Percentiles rank a stretch among this genome's conserved stretches.
Evolutionary conservation across 2,329 filamentous ascomycete species (phyloP).

Genomic region (Pseudocercospora musae): DNA sequence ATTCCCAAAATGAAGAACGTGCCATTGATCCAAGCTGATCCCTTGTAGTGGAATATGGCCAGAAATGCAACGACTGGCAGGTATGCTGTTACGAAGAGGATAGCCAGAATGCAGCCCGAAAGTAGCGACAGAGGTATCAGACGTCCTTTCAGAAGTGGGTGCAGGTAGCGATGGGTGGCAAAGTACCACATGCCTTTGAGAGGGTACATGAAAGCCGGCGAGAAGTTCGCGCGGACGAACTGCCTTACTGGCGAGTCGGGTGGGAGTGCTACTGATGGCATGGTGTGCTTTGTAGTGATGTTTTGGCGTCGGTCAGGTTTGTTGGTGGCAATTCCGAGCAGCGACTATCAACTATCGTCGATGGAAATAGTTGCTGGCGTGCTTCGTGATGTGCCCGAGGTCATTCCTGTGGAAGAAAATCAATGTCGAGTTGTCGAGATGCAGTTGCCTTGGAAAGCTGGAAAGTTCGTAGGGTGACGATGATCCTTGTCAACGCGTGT

Average conservation of each 20-base stretch:
- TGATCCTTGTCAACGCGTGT: background rate
- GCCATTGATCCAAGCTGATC: slow-evolving; percentile 85
- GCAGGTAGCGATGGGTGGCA: slow-evolving; percentile 70
- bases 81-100: slow-evolving; percentile 85
- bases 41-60: slow-evolving; percentile 73
- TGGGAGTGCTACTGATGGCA: slow-evolving; percentile 5
- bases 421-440: background rate
- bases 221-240: slow-evolving; percentile 35
- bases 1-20: slow-evolving; percentile 76
- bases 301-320: background rate
- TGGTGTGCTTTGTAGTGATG: background rate
- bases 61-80: slow-evolving; percentile 86
- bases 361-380: background rate
- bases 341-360: background rate
- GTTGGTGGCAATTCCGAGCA: too few relatives aligned
- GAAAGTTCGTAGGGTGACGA: background rate
- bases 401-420: background rate
- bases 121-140: slow-evolving; percentile 78
- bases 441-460: slow-evolving; percentile 1
- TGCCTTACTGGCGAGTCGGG: slow-evolving; percentile 11
- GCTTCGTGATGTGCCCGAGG: background rate
- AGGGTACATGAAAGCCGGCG: slow-evolving; percentile 34
- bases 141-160: slow-evolving; percentile 73
- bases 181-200: slow-evolving; percentile 75
- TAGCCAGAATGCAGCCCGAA: slow-evolving; percentile 75